These are phyloP conservation scores for Aureobasidium mangrovei DNA, from an alignment of 2,329 filamentous ascomycete species.

Conservation along the genomic window DNA sequence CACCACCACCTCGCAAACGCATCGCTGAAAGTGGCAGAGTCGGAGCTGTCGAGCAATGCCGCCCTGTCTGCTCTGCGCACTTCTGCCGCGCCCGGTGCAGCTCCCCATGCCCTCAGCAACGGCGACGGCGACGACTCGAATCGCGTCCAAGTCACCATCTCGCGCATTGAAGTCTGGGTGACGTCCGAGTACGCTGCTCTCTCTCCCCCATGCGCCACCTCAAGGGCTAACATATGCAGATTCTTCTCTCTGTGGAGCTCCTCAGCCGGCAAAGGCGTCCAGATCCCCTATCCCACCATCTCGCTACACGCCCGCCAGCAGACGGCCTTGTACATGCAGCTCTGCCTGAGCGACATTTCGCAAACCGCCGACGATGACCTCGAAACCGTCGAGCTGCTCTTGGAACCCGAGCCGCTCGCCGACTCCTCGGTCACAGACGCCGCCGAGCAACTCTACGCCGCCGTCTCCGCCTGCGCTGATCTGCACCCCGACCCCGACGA, in stretches of 20 bases:
- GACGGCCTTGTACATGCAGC: constrained; percentile 55
- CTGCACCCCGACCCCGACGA: constrained; percentile 62
- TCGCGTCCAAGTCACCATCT: constrained; percentile 23
- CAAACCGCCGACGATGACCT: constrained; percentile 54
- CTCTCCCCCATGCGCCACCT: background rate
- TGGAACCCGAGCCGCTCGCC: constrained; percentile 42
- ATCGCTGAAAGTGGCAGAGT: constrained; percentile 49
- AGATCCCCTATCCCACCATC: constrained; percentile 66
- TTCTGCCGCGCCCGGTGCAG: constrained; percentile 13
- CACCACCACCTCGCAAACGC: constrained; percentile 52
- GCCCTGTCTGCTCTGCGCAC: constrained; percentile 41
- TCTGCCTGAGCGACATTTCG: constrained; percentile 52
- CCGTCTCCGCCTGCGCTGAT: constrained; percentile 66
- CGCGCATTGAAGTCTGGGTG: constrained; percentile 40
- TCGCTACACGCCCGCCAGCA: constrained; percentile 67
- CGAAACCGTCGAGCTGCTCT: constrained; percentile 57
- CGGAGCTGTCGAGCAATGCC: constrained; percentile 45
- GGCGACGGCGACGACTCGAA: constrained; percentile 16
- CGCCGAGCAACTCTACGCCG: constrained; percentile 52
- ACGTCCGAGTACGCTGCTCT: constrained; percentile 33
- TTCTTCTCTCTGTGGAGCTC: constrained; percentile 57
- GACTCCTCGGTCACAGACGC: constrained; percentile 20
- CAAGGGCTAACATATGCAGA: constrained; percentile 25
- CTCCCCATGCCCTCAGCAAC: constrained; percentile 27
- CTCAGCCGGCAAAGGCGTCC: constrained; percentile 49